phyloP scores from a whole-genome alignment of 768 basidiomycete species.

The Agrocybe chaxingu region DNA sequence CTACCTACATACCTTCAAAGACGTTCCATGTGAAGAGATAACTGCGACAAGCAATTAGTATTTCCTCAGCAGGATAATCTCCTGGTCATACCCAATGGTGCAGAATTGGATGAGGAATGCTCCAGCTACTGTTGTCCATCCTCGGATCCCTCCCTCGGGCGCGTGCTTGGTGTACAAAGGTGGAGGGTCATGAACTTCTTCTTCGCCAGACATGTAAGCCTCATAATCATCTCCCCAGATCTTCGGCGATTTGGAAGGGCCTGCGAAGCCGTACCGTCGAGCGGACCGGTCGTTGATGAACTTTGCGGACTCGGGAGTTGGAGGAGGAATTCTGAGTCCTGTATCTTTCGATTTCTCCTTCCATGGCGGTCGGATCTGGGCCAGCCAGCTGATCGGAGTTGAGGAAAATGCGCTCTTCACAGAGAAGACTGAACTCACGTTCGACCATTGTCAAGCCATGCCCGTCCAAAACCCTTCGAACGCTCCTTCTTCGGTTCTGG shows the following conservation, averaged over 20 bases:
- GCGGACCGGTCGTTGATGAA: constrained; percentile 9
- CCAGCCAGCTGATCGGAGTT: constrained; percentile 14
- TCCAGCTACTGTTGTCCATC: constrained; percentile 43
- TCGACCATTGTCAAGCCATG: constrained; percentile 14
- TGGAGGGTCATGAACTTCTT: constrained; percentile 17
- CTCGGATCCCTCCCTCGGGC: constrained; percentile 35
- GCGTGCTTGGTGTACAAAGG: constrained; percentile 20
- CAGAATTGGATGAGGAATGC: constrained; percentile 42
- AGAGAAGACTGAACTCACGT: constrained; percentile 5
- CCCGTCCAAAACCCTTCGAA: constrained; percentile 14
- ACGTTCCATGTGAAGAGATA: constrained; percentile 27
- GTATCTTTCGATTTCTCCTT: constrained; percentile 12
- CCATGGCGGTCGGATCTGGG: constrained; percentile 15
- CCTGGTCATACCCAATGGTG: constrained; percentile 34
- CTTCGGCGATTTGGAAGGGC: neutral
- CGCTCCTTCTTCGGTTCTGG: constrained; percentile 1
- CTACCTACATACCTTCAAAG: constrained; percentile 27
- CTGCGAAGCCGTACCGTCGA: too few species aligned
- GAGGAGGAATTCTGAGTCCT: constrained; percentile 17
- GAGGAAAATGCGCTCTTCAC: neutral
- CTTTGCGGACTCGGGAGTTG: constrained; percentile 20
- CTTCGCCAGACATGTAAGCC: constrained; percentile 2
- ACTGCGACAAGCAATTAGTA: constrained; percentile 6
- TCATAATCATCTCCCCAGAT: constrained; percentile 9
- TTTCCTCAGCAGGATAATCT: neutral